These are phyloP conservation scores for Pontederia paniculata DNA, from an alignment of 176 grass and related monocot species.

Conservation along the genomic window DNA sequence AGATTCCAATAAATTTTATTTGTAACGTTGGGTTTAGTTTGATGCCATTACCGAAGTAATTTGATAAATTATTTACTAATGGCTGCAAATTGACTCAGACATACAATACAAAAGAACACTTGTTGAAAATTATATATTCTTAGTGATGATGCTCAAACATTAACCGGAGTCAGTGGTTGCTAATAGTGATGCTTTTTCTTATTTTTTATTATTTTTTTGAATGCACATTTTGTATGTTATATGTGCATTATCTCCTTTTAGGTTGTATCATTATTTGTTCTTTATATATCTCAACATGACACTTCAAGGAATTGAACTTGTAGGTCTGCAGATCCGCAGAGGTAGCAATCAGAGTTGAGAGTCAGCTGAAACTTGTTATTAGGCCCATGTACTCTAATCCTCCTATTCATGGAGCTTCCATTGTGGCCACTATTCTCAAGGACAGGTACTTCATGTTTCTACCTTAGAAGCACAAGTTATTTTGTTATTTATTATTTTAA, in stretches of 20 bases:
- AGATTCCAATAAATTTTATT: constrained; percentile 3
- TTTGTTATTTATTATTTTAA: not conserved
- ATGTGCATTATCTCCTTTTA: no score
- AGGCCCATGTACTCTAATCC: constrained; percentile 99
- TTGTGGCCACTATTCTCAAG: constrained; percentile 85
- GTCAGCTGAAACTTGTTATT: constrained; percentile 99
- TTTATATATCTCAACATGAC: not conserved
- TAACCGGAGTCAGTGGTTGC: no score
- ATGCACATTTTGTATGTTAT: no score
- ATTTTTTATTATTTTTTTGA: no score
- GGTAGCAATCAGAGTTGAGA: constrained; percentile 74
- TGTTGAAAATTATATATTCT: no score
- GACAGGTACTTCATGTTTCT: constrained; percentile 30
- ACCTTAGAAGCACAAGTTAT: not conserved
- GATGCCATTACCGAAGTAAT: no score
- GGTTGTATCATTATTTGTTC: not conserved
- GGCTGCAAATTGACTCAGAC: no score
- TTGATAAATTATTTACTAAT: no score
- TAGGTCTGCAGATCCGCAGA: constrained; percentile 83
- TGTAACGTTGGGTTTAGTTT: no score
- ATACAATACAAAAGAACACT: no score
- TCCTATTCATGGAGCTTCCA: constrained; percentile 92
- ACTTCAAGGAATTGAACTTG: constrained; percentile 15
- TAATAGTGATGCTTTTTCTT: no score
- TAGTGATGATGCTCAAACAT: no score